A percentile compares a stretch with the other conserved stretches of the same genome.
phyloP scores from a whole-genome alignment of 192 early-diverging fungal genomes.

The Powellomyces hirtus region DNA sequence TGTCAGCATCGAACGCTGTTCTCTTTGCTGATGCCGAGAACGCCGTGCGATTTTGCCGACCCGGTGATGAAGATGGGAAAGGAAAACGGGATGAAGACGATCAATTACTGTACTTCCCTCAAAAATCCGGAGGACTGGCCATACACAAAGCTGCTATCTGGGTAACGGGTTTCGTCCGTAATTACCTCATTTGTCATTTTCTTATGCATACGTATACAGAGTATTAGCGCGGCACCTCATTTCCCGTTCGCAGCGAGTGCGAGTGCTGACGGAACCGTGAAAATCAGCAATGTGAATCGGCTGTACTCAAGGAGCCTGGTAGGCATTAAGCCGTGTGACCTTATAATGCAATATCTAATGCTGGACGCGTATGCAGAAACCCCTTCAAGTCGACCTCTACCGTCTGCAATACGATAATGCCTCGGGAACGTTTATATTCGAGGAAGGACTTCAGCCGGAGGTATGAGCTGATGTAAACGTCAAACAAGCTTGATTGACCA shows the following conservation, averaged over 20 bases:
- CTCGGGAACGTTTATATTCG: constrained; percentile 12
- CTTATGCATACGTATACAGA: background rate
- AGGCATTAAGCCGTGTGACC: background rate
- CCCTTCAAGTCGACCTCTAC: constrained; percentile 25
- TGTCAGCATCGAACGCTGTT: constrained; percentile 15
- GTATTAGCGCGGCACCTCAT: constrained; percentile 20
- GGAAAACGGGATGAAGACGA: constrained; percentile 11
- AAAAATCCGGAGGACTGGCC: background rate
- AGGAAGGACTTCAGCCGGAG: constrained; percentile 17
- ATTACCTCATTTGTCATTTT: background rate
- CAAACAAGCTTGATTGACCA: too few species aligned
- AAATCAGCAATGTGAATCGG: constrained; percentile 34
- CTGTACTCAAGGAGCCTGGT: background rate
- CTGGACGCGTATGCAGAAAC: background rate
- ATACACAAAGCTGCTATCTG: constrained; percentile 20
- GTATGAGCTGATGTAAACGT: background rate
- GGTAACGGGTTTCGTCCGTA: constrained; percentile 2
- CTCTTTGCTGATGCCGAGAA: constrained; percentile 31
- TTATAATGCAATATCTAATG: background rate
- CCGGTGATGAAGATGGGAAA: constrained; percentile 19
- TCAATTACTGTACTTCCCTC: background rate
- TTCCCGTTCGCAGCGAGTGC: constrained; percentile 33
- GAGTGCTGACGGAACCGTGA: constrained; percentile 37
- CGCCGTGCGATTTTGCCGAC: constrained; percentile 24
- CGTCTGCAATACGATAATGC: constrained; percentile 20